phyloP scores from a whole-genome alignment of 306 rosid genomes.

The Medicago truncatula region MtrunA17r5.0-ANR NC_053042.1:50891501-50892000 shows the following conservation, averaged over 20 bases:
- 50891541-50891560: conserved; percentile 24
- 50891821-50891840: conserved; percentile 9
- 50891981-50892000: conserved; percentile 1
- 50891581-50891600: conserved; percentile 95
- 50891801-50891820: conserved; percentile 17
- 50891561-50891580: conserved; percentile 83
- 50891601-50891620: conserved; percentile 96
- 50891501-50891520: conserved; percentile 4
- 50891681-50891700: conserved; percentile 86
- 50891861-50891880: not conserved
- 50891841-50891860: conserved; percentile 29
- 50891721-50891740: conserved; percentile 12
- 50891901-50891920: not conserved
- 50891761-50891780: conserved; percentile 25
- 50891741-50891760: conserved; percentile 14
- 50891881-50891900: not conserved
- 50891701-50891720: conserved; percentile 50
- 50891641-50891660: conserved; percentile 91
- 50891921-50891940: not conserved
- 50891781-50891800: not conserved
- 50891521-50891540: conserved; percentile 27
- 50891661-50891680: conserved; percentile 98
- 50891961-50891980: not conserved
- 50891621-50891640: conserved; percentile 94
- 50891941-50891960: conserved; percentile 11